These are phyloP conservation scores for Flueggea neowawraea DNA, from an alignment of 441 rosid species.

Conservation along the genomic window DNA sequence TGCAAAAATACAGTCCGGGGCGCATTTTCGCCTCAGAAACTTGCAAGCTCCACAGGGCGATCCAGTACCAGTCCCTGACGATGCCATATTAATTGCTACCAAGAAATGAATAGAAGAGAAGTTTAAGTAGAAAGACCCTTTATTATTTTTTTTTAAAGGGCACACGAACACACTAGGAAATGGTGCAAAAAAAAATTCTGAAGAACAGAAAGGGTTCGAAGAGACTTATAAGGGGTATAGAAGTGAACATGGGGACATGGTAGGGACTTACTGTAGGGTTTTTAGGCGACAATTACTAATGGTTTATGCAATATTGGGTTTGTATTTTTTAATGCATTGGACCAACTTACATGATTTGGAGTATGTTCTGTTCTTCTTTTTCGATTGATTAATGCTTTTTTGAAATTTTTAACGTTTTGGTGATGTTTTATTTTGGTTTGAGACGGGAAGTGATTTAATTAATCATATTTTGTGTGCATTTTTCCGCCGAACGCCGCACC, in stretches of 20 bases:
- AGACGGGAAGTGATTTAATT: no score
- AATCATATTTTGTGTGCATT: no score
- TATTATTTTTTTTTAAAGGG: no score
- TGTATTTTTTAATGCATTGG: slow-evolving; percentile 6
- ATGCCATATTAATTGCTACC: slow-evolving; percentile 34
- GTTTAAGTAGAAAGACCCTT: background rate
- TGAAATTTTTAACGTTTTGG: slow-evolving; percentile 1
- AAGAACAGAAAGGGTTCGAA: slow-evolving; percentile 2
- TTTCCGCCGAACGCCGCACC: slow-evolving; percentile 99
- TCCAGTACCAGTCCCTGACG: slow-evolving; percentile 36
- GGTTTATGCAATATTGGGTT: slow-evolving; percentile 28
- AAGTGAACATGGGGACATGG: slow-evolving; percentile 52
- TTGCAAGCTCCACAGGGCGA: slow-evolving; percentile 99
- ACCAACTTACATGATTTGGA: slow-evolving; percentile 8
- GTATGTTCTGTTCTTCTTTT: no score
- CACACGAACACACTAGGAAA: no score
- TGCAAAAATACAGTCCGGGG: slow-evolving; percentile 79
- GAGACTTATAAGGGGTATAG: slow-evolving; percentile 22
- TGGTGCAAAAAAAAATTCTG: slow-evolving; percentile 35
- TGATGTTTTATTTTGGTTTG: slow-evolving; percentile 15
- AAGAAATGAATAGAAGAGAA: background rate
- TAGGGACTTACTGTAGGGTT: slow-evolving; percentile 54
- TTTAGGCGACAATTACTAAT: slow-evolving; percentile 53
- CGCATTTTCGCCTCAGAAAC: slow-evolving; percentile 86
- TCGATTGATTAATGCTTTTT: slow-evolving; percentile 6